Evolutionary conservation across 768 basidiomycete species (phyloP).

Genomic region (Tricholoma sp.): DNA sequence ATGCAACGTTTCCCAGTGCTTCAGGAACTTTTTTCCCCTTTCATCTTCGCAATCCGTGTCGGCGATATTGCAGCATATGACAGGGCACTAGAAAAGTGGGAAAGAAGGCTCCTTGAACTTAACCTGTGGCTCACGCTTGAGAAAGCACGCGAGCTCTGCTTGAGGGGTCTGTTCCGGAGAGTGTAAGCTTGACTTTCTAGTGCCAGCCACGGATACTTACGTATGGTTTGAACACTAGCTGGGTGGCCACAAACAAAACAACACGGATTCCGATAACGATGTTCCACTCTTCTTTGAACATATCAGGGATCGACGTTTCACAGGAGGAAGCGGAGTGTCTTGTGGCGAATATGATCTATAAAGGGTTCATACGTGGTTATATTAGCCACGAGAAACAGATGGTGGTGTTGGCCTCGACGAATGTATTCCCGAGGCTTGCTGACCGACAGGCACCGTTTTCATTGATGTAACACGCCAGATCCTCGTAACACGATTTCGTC

Average conservation of each 20-base stretch:
- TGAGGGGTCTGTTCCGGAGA: conserved; percentile 75
- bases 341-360: conserved; percentile 93
- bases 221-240: conserved; percentile 41
- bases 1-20: conserved; percentile 71
- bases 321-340: conserved; percentile 89
- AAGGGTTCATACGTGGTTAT: conserved; percentile 89
- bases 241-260: conserved; percentile 69
- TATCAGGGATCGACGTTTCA: conserved; percentile 67
- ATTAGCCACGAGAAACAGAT: conserved; percentile 94
- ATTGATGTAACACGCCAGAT: conserved; percentile 19
- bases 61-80: conserved; percentile 86
- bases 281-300: conserved; percentile 70
- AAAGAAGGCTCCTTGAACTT: conserved; percentile 74
- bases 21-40: conserved; percentile 69
- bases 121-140: conserved; percentile 87
- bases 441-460: conserved; percentile 56
- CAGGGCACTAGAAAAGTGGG: conserved; percentile 61
- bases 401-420: conserved; percentile 79
- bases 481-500: neutral
- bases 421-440: conserved; percentile 73
- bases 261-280: conserved; percentile 77
- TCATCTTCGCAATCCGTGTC: conserved; percentile 68
- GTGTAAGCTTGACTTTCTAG: conserved; percentile 43
- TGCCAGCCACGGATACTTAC: neutral
- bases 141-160: conserved; percentile 80